These are phyloP conservation scores for Picea glauca DNA, from an alignment of 75 land plant species.

Conservation along the genomic window DNA sequence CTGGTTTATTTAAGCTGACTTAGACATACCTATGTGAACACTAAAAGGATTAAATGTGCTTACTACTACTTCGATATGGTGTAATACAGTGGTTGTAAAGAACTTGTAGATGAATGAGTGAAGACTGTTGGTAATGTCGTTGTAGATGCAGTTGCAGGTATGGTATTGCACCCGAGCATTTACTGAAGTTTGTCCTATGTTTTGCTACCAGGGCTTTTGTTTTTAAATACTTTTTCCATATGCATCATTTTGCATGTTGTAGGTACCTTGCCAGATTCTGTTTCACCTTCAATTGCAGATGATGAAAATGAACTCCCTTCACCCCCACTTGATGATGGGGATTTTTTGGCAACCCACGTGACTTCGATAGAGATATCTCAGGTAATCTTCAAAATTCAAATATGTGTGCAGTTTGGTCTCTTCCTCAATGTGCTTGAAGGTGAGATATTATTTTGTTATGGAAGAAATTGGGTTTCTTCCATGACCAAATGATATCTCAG, in stretches of 20 bases:
- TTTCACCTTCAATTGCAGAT: too few relatives aligned
- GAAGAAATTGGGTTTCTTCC: neutral
- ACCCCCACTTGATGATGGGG: constrained; percentile 76
- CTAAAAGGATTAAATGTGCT: neutral
- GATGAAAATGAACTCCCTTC: constrained; percentile 29
- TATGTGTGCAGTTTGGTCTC: neutral
- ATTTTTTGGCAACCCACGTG: constrained; percentile 44
- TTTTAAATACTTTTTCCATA: too few relatives aligned
- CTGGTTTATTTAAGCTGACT: too few relatives aligned
- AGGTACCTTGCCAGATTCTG: too few relatives aligned
- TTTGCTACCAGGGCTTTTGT: too few relatives aligned
- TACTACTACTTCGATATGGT: neutral
- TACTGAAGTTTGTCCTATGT: neutral
- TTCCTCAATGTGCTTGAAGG: too few relatives aligned
- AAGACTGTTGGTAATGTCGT: constrained; percentile 41
- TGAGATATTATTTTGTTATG: neutral
- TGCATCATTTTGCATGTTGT: too few relatives aligned
- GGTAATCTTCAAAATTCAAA: constrained; percentile 17
- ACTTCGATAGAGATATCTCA: constrained; percentile 14
- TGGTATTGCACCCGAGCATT: neutral
- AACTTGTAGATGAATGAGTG: constrained; percentile 52
- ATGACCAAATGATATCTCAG: too few relatives aligned
- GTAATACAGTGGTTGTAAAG: constrained; percentile 30
- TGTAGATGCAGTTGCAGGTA: constrained; percentile 44
- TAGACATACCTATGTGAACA: too few relatives aligned